A percentile compares a stretch with the other conserved stretches of the same genome.
Evolutionary conservation across 495 filamentous ascomycete species (phyloP).

Genomic region (Cercophora samala): DNA sequence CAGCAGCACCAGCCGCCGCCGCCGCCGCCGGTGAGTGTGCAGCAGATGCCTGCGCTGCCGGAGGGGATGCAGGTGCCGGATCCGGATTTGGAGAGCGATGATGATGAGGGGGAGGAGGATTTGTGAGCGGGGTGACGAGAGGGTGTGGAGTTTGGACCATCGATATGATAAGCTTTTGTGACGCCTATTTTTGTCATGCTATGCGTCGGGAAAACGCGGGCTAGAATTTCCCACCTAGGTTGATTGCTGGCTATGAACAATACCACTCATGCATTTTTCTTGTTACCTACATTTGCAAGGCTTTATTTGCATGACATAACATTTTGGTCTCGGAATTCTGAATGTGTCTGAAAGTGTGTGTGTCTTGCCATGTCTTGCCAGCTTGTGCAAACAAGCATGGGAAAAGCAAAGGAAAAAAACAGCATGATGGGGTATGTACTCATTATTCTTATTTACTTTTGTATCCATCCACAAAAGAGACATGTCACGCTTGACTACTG

Average conservation of each 20-base stretch:
- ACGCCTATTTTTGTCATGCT: background rate
- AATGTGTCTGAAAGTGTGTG: no score
- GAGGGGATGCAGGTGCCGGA: slow-evolving; percentile 35
- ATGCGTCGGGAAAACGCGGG: background rate
- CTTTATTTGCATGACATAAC: no score
- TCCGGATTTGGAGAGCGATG: slow-evolving; percentile 36
- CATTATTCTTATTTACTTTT: background rate
- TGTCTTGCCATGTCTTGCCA: no score
- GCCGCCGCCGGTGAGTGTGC: slow-evolving; percentile 21
- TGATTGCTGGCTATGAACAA: no score
- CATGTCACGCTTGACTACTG: background rate
- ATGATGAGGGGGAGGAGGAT: slow-evolving; percentile 12
- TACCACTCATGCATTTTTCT: no score
- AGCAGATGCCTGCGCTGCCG: slow-evolving; percentile 32
- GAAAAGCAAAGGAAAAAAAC: background rate
- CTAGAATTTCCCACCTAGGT: no score
- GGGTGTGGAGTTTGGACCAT: no score
- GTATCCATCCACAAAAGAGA: background rate
- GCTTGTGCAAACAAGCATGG: no score
- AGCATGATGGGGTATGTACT: background rate
- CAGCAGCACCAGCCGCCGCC: slow-evolving; percentile 30
- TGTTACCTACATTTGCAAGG: no score
- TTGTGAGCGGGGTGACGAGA: background rate
- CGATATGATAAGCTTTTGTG: no score
- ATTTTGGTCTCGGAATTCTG: no score